Base-by-base conservation (phyloP, 805 yeast genomes). In the Myxozyma kluyveri region DNA sequence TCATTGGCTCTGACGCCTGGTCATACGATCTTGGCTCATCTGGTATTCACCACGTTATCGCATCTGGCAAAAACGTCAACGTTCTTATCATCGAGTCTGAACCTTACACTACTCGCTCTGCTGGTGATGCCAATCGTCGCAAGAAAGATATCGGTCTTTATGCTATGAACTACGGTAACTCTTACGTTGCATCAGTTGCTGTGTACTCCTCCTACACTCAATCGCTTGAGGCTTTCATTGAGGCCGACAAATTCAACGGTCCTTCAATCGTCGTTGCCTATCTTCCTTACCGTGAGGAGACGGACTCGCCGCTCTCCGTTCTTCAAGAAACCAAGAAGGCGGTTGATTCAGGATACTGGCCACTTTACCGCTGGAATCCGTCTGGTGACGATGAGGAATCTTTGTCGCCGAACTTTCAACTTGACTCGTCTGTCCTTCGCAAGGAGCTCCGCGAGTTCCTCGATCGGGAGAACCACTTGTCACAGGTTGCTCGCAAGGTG, bases 331-430 rank as follows among this genome's bases (percentile, higher is more conserved):
- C 97, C 31, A 91, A 91, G 69, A 73, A 72, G 57, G 91, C 96
- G 21, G 95, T 91, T 42, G 96, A 88, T 63, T 75, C 89, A 31
- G 98, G 98, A n/a, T 84, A 85, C 72, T 89, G 97, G 95, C 98
- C 98, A 43, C 76, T 91, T 56, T 91, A 90, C 73, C 78, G 96
- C 67, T 91, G 78, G 72, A 78, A 88, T 62, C 96, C 97, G 50
- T 59, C 12, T 10, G 22, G 9, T 17, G 68, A 76, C 45, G 77
- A 74, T 45, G 72, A 75, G 42, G 72, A 72, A 33, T 77, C 72
- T 17, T 75, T 73, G 32, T 37, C 39, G 9, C 79, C 81, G n/a
- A 67, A 68, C 45, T 91, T 91, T 77, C 81, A 81, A 63, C 76
- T 91, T 49, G 97, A 91, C 68, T 89, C 97, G 3, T 81, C 90